phyloP scores from a whole-genome alignment of 495 filamentous ascomycete species.

The Aspergillus cristatus region DNA sequence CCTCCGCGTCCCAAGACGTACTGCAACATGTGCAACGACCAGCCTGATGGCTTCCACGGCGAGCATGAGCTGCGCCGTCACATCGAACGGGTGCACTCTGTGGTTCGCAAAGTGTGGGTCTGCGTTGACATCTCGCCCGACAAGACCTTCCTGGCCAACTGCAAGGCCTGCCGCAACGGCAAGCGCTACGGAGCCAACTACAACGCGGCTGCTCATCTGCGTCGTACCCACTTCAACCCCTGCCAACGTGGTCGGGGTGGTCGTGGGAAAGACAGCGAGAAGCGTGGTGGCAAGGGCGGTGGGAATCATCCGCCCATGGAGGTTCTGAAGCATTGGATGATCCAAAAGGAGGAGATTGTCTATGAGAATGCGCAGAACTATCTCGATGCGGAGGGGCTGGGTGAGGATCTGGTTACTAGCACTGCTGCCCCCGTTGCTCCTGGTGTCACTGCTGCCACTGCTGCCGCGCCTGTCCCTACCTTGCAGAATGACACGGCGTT shows the following conservation, averaged over 20 bases:
- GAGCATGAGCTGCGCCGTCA: slow-evolving; percentile 90
- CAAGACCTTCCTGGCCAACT: slow-evolving; percentile 62
- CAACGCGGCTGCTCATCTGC: slow-evolving; percentile 87
- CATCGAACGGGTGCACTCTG: slow-evolving; percentile 66
- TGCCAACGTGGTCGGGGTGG: slow-evolving; percentile 45
- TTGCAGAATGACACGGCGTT: slow-evolving; percentile 10
- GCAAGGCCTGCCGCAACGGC: slow-evolving; percentile 70
- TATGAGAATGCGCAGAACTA: slow-evolving; percentile 20
- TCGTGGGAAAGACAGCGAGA: slow-evolving; percentile 46
- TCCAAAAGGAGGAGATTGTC: slow-evolving; percentile 49
- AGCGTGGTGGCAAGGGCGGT: slow-evolving; percentile 76
- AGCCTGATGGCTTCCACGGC: slow-evolving; percentile 82
- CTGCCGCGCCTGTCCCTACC: slow-evolving; percentile 1
- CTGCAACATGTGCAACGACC: slow-evolving; percentile 64
- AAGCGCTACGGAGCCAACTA: slow-evolving; percentile 91
- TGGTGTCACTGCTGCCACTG: too few species aligned
- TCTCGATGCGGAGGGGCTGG: slow-evolving; percentile 10
- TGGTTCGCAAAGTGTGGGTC: slow-evolving; percentile 69
- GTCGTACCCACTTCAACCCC: slow-evolving; percentile 78
- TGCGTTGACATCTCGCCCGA: slow-evolving; percentile 58
- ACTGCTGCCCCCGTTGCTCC: too few species aligned
- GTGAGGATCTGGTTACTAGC: slow-evolving; percentile 19
- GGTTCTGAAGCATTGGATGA: slow-evolving; percentile 75
- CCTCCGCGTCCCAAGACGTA: slow-evolving; percentile 68
- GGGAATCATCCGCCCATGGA: slow-evolving; percentile 77